Evolutionary conservation across 1,139 yeast genomes (phyloP).

Genomic region (Debaryomycetaceae sp.): DNA sequence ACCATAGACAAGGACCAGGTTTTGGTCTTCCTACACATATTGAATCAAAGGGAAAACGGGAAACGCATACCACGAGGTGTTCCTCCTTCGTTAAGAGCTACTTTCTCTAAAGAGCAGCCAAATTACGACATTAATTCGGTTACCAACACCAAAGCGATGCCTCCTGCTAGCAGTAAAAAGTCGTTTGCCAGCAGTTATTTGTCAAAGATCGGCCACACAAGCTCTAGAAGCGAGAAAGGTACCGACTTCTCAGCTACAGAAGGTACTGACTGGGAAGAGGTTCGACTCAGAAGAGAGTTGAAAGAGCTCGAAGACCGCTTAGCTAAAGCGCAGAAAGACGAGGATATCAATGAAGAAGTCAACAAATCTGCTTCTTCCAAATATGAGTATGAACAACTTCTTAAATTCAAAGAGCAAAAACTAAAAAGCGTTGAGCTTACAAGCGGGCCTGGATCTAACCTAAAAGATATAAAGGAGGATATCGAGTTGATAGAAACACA

Average conservation of each 20-base stretch:
- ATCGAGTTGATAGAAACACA: conserved; percentile 64
- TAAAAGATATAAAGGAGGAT: conserved; percentile 49
- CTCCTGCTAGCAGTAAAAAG: conserved; percentile 36
- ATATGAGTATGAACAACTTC: conserved; percentile 78
- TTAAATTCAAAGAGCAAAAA: conserved; percentile 61
- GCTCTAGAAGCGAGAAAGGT: conserved; percentile 54
- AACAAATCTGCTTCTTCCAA: conserved; percentile 35
- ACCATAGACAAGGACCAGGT: conserved; percentile 94
- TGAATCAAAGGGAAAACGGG: conserved; percentile 87
- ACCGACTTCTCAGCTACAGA: conserved; percentile 73
- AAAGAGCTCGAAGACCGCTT: conserved; percentile 67
- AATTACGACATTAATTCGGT: conserved; percentile 55
- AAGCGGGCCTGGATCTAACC: conserved; percentile 20
- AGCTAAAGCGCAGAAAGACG: conserved; percentile 52
- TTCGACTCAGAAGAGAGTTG: conserved; percentile 74
- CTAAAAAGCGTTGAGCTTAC: conserved; percentile 10
- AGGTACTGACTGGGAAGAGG: conserved; percentile 86
- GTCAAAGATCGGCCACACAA: conserved; percentile 44
- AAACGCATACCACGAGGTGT: conserved; percentile 88
- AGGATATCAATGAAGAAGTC: conserved; percentile 24
- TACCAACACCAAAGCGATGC: conserved; percentile 15
- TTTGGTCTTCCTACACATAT: conserved; percentile 80
- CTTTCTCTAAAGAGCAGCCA: conserved; percentile 83
- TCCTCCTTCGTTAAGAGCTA: conserved; percentile 89
- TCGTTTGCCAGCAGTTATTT: conserved; percentile 41